Evolutionary conservation across 1,284 basidiomycete genomes (phyloP), one percentile per base, ranked within the genome.

Genomic region (Malassezia furfur): DNA sequence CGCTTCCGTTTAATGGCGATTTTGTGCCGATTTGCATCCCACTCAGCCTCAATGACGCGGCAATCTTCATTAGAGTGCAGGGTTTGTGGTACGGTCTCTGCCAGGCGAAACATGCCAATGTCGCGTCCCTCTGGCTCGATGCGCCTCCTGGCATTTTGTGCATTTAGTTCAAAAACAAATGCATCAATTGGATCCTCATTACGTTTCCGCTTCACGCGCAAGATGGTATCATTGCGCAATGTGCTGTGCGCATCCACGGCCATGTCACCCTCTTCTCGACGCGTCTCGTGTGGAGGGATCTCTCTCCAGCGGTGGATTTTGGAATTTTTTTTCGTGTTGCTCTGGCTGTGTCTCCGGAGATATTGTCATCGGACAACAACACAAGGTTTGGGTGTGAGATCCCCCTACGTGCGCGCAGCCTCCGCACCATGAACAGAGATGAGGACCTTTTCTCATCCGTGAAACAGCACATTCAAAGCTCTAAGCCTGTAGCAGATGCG

Each of bases 191-290:
- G 68, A 34, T 67, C 66, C 30, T 66, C 61, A 28, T 62, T 59
- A 21, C 69, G 53, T 37, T 72, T 72, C 11, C 69, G 55, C 47
- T 72, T 72, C 47, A 72, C 70, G 28, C 69, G 52, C n/a, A 72
- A 54, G 28, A 72, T 65, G 9, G 49, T 38, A 6, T 40, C 11
- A 37, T 5, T 15, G 15, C n/a, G 36, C 11, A 8, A 10, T 34
- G 36, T 14, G n/a, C 8, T 37, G 14, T 14, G n/a, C 14, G n/a
- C 36, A 37, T 37, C 36, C 15, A 3, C 3, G 3, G n/a, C 36
- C 36, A 37, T 37, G n/a, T 17, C n/a, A 7, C 14, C 5, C 14
- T 15, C 36, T 17, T 17, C 6, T 17, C 36, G 36, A 15, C 14
- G 36, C 36, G 36, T 37, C 25, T 15, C 11, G 14, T n/a, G 36